Base-by-base conservation (phyloP, 257 asterid species). In the Fraxinus cuspidata region DNA sequence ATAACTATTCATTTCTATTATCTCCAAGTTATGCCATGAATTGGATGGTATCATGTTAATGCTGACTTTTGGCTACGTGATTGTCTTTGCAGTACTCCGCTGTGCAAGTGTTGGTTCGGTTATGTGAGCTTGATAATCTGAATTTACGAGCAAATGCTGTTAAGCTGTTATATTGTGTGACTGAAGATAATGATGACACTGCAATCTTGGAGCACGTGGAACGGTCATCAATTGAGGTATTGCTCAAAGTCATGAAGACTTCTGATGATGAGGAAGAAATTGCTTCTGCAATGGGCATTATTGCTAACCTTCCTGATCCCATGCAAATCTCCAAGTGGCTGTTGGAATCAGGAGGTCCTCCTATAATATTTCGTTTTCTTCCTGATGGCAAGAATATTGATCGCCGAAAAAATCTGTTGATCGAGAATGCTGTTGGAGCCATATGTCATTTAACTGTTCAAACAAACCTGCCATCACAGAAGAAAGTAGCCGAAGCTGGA, bases 361-460 rank as follows among this genome's bases (percentile, higher is more conserved):
- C 71, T 0, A 42, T 73, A 21, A 71, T 88, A 53, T 87, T 82
- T 32, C 15, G 67, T 13, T 82, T 73, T 76, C 85, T 88, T 79
- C 56, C 56, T 29, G 60, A 74, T 40, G 75, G 79, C 18, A 82
- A 64, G 60, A 85, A 74, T 67, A 81, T 63, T 58, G 23, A 79
- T 73, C 82, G 71, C 73, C 82, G 65, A 16, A 81, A 78, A 37
- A 79, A 64, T 70, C 84, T 71, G 51, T 29, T 88, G 23, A 70
- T 85, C 32, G 96, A 90, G 83, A 88, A 87, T 63, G 87, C 88
- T 0, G 83, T 76, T 8, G 96, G 90, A 74, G 91, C 93, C 71
- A 78, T 84, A 75, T 78, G 89, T 21, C 92, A 89, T 81, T 79
- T 90, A 73, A 90, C 92, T 12, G 70, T 80, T 69, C 64, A 63